Percentiles rank a stretch among this genome's conserved stretches.
Conservation (phyloP, 176 grass and related monocot species). For the Oryza coarctata region DNA sequence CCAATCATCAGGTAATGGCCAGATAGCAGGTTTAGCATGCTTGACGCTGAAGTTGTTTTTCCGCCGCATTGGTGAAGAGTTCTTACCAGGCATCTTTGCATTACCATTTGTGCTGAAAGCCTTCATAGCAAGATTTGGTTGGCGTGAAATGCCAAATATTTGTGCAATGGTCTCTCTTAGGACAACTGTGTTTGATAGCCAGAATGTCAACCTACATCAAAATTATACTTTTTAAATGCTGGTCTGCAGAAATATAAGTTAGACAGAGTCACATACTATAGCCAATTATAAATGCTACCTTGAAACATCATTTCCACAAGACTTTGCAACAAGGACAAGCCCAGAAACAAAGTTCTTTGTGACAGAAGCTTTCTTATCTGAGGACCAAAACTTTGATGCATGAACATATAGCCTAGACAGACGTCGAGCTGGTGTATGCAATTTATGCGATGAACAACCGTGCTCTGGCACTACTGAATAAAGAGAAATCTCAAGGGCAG, state of each 20-base stretch:
- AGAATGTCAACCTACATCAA: slow-evolving; percentile 88
- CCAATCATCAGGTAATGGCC: slow-evolving; percentile 66
- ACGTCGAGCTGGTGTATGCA: slow-evolving; percentile 79
- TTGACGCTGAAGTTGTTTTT: slow-evolving; percentile 48
- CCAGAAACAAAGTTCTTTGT: slow-evolving; percentile 70
- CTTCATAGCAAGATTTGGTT: slow-evolving; percentile 41
- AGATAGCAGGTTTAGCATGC: slow-evolving; percentile 42
- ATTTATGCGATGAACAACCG: slow-evolving; percentile 77
- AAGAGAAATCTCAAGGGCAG: slow-evolving; percentile 81
- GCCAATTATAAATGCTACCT: slow-evolving; percentile 37
- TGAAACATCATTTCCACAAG: slow-evolving; percentile 83
- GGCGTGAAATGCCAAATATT: slow-evolving; percentile 50
- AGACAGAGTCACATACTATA: background rate
- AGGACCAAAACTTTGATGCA: slow-evolving; percentile 74
- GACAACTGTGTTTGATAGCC: slow-evolving; percentile 85
- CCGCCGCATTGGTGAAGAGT: slow-evolving; percentile 28
- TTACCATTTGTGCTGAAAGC: slow-evolving; percentile 36
- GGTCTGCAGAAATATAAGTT: slow-evolving; percentile 18
- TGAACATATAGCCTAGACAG: slow-evolving; percentile 83
- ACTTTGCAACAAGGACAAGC: slow-evolving; percentile 78
- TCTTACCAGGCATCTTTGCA: slow-evolving; percentile 40
- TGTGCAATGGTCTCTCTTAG: slow-evolving; percentile 82
- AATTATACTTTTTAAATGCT: slow-evolving; percentile 12
- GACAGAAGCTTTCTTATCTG: slow-evolving; percentile 59
- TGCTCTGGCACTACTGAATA: slow-evolving; percentile 82